These are phyloP conservation scores for Cicer chorassanicum DNA, from an alignment of 306 rosid genomes.

Conservation along the genomic window DNA sequence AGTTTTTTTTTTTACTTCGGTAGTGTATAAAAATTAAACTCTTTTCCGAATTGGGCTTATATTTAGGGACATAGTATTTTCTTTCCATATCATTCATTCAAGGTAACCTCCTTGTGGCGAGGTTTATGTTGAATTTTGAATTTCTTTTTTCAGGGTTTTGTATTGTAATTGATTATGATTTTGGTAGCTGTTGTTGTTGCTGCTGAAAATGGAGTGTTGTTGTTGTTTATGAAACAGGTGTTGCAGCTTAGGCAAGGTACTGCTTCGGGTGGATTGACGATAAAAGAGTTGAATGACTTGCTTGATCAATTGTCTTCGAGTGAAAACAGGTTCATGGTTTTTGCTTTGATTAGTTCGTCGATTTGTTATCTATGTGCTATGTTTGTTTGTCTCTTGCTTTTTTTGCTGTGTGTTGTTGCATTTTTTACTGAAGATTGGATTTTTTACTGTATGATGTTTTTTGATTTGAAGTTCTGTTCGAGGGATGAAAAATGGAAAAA, in stretches of 20 bases:
- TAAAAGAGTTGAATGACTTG: conserved; percentile 76
- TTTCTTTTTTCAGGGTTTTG: not conserved
- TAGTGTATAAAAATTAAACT: too few relatives aligned
- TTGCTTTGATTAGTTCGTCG: conserved; percentile 1
- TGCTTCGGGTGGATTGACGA: conserved; percentile 78
- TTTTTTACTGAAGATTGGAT: not conserved
- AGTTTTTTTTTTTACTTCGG: too few relatives aligned
- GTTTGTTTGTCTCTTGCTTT: conserved; percentile 6
- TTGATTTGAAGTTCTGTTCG: not conserved
- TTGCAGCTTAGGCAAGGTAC: conserved; percentile 81
- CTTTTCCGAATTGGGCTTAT: not conserved
- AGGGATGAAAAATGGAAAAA: not conserved
- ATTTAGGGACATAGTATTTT: not conserved
- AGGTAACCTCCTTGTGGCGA: not conserved
- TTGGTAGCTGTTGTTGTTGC: conserved; percentile 1
- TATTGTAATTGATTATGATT: not conserved
- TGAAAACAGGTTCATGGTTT: conserved; percentile 66
- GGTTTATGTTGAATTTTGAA: not conserved
- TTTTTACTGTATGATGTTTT: conserved; percentile 1
- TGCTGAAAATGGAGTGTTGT: conserved; percentile 15
- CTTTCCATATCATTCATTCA: not conserved
- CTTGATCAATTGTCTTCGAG: conserved; percentile 79
- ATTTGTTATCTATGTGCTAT: not conserved
- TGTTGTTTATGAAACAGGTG: conserved; percentile 59
- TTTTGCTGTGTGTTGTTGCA: not conserved